Percentiles rank a stretch among this genome's conserved stretches.
Conservation (phyloP, 306 rosid species). For the Gleditsia sinensis region DNA sequence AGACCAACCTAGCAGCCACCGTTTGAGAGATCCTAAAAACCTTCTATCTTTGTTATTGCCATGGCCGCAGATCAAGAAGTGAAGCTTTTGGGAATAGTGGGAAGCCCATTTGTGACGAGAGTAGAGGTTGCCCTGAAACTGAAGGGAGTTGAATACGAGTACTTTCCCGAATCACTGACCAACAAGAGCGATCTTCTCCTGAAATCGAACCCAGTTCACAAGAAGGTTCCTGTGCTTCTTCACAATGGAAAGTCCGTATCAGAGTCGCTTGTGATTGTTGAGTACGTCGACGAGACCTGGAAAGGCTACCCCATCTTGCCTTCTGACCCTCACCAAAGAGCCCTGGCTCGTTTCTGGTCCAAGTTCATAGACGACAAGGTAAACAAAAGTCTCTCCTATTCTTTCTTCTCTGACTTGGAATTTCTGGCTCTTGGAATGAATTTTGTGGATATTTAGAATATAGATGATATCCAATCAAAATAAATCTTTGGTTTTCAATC, state of each 20-base stretch:
- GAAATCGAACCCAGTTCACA: conserved; percentile 43
- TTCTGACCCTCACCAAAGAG: conserved; percentile 42
- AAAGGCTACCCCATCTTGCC: conserved; percentile 38
- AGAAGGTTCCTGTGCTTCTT: conserved; percentile 48
- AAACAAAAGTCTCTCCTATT: not conserved
- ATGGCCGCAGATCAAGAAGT: conserved; percentile 35
- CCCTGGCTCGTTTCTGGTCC: conserved; percentile 44
- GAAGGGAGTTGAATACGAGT: conserved; percentile 41
- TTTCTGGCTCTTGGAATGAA: too few species aligned
- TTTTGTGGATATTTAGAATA: too few species aligned
- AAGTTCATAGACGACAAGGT: conserved; percentile 49
- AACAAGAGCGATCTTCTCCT: conserved; percentile 43
- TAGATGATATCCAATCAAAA: too few species aligned
- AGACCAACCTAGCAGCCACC: too few species aligned
- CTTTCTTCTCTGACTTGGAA: too few species aligned
- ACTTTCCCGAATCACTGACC: conserved; percentile 31
- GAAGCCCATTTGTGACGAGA: conserved; percentile 46
- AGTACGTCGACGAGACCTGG: conserved; percentile 51
- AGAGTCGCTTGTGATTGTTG: conserved; percentile 47
- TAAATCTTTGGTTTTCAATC: too few species aligned
- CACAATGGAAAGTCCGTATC: conserved; percentile 42
- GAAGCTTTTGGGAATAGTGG: conserved; percentile 36
- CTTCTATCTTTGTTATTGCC: too few species aligned
- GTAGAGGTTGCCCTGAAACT: conserved; percentile 42
- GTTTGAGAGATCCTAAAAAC: too few species aligned